Percentiles rank a stretch among this genome's conserved stretches.
Evolutionary conservation across 2,329 filamentous ascomycete genomes (phyloP).

Genomic region (Neofusicoccum umdonicola): DNA sequence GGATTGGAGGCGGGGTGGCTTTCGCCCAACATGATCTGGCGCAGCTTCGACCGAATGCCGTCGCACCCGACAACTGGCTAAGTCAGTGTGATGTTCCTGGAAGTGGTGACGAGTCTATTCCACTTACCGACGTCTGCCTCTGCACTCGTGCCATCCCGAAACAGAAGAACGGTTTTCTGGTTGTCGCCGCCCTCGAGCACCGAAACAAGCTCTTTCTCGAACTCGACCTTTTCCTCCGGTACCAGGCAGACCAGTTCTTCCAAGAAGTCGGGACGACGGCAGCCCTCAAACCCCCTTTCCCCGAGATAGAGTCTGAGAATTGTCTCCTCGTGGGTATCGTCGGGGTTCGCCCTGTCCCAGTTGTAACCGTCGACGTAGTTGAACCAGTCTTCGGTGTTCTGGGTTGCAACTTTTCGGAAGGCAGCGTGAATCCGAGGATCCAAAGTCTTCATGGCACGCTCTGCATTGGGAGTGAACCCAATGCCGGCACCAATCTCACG

Average conservation of each 20-base stretch:
- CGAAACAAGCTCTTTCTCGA: conserved; percentile 19
- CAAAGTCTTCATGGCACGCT: neutral
- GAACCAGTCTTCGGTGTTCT: conserved; percentile 10
- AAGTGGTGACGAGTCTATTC: too few species aligned
- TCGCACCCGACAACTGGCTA: neutral
- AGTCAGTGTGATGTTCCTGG: too few species aligned
- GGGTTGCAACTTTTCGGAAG: neutral
- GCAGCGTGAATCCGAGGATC: neutral
- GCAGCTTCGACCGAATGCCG: neutral
- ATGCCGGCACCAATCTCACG: conserved; percentile 29
- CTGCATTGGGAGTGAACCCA: conserved; percentile 18
- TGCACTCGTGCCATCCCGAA: conserved; percentile 29
- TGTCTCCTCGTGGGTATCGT: conserved; percentile 16
- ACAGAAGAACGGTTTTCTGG: conserved; percentile 32
- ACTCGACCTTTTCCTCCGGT: conserved; percentile 15
- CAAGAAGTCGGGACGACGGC: conserved; percentile 17
- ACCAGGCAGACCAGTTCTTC: conserved; percentile 18
- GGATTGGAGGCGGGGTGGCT: neutral
- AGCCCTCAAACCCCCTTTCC: conserved; percentile 21
- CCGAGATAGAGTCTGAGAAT: conserved; percentile 21
- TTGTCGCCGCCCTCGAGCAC: conserved; percentile 19
- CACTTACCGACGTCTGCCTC: conserved; percentile 26
- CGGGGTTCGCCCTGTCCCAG: neutral
- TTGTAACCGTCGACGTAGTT: conserved; percentile 19
- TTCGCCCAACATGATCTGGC: conserved; percentile 2